Evolutionary conservation across 495 filamentous ascomycete species (phyloP).

Genomic region (Penicillium dipodomyicola): DNA sequence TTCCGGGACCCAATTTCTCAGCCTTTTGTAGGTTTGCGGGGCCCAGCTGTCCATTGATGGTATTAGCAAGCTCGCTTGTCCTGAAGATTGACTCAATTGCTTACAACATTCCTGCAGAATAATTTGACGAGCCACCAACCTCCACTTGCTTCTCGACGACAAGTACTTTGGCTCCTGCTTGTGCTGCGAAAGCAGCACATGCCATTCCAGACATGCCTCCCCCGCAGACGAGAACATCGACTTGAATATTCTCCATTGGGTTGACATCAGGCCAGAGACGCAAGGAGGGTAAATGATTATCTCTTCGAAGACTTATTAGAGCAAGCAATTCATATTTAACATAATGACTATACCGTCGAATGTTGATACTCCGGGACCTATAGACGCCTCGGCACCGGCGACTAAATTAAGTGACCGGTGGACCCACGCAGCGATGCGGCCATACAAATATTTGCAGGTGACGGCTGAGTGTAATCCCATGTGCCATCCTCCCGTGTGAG

Average conservation of each 20-base stretch:
- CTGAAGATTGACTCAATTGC: neutral
- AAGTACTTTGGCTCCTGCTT: constrained; percentile 22
- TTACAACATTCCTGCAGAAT: constrained; percentile 33
- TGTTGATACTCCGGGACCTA: neutral
- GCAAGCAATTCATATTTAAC: neutral
- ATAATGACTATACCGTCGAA: neutral
- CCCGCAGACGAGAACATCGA: constrained; percentile 29
- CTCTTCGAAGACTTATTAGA: neutral
- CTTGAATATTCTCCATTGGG: constrained; percentile 22
- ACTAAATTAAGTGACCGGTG: constrained; percentile 8
- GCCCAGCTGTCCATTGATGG: constrained; percentile 20
- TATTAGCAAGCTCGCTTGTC: neutral
- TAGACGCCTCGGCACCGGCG: constrained; percentile 1
- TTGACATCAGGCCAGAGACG: neutral
- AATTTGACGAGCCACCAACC: constrained; percentile 26
- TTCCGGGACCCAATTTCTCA: constrained; percentile 27
- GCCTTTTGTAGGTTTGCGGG: constrained; percentile 22
- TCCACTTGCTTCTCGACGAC: constrained; percentile 27
- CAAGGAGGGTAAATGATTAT: neutral
- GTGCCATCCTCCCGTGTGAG: too few species aligned
- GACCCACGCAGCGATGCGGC: neutral
- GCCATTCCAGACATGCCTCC: constrained; percentile 35
- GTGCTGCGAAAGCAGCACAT: constrained; percentile 28
- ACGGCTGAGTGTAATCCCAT: neutral
- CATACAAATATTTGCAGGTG: neutral